phyloP scores from a whole-genome alignment of 495 filamentous ascomycete species.

The Aspergillus kassunensis region DNA sequence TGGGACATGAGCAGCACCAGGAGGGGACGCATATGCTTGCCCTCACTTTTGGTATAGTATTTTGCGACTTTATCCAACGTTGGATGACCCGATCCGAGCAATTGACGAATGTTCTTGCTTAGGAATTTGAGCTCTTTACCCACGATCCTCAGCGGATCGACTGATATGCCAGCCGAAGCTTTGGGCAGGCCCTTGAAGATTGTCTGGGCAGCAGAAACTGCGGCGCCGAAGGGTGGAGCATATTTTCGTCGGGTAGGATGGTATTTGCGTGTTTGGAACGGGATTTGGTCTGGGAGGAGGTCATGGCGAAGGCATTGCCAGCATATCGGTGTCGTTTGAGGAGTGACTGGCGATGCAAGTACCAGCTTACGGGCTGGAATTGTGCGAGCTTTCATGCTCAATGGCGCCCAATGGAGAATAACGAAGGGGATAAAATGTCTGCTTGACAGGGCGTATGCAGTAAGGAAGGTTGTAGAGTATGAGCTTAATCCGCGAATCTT shows the following conservation, averaged over 20 bases:
- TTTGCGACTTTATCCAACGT: conserved; percentile 92
- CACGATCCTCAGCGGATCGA: conserved; percentile 75
- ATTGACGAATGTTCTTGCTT: conserved; percentile 80
- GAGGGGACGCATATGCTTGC: conserved; percentile 92
- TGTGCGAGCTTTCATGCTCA: conserved; percentile 44
- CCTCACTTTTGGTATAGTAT: conserved; percentile 96
- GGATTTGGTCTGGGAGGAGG: conserved; percentile 21
- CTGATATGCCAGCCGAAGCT: conserved; percentile 55
- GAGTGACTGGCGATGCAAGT: conserved; percentile 31
- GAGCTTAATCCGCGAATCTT: neutral
- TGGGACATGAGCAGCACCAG: conserved; percentile 94
- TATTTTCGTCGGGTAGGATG: conserved; percentile 40
- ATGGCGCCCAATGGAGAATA: conserved; percentile 7
- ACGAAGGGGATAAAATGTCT: neutral
- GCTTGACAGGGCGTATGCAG: neutral
- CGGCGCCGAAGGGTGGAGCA: conserved; percentile 58
- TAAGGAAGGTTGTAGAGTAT: neutral
- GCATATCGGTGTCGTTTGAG: conserved; percentile 33
- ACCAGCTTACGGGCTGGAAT: conserved; percentile 38
- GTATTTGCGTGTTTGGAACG: conserved; percentile 40
- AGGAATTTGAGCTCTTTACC: conserved; percentile 94
- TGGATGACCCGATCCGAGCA: conserved; percentile 88
- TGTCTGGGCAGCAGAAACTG: conserved; percentile 73
- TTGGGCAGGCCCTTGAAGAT: conserved; percentile 69
- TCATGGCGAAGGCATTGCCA: conserved; percentile 46